Conservation (phyloP, 2,329 filamentous ascomycete species). For the Aaosphaeria pasadenensis region DNA sequence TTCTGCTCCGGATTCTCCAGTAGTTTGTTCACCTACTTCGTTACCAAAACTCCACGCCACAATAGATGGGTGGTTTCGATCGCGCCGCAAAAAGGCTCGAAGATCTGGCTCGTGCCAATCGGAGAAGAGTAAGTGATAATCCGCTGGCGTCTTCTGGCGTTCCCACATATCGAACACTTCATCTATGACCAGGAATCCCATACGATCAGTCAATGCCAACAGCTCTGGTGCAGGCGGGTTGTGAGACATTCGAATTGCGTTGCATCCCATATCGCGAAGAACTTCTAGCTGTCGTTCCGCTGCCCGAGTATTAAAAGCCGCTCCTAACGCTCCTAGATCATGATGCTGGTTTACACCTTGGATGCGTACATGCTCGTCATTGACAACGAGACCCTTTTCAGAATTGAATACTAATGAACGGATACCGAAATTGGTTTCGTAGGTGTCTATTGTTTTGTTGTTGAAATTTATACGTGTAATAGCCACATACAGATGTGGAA, state of each 20-base stretch:
- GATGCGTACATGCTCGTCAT: conserved; percentile 44
- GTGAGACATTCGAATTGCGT: conserved; percentile 52
- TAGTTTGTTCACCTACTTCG: conserved; percentile 50
- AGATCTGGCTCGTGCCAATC: conserved; percentile 56
- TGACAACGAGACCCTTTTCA: conserved; percentile 46
- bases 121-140: conserved; percentile 51
- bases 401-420: conserved; percentile 42
- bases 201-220: conserved; percentile 48
- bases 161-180: conserved; percentile 56
- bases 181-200: conserved; percentile 52
- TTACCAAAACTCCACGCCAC: conserved; percentile 55
- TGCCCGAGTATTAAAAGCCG: conserved; percentile 51
- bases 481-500: conserved; percentile 49
- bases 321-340: conserved; percentile 50
- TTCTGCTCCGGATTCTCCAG: conserved; percentile 26
- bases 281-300: conserved; percentile 49
- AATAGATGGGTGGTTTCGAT: conserved; percentile 55
- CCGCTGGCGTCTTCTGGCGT: conserved; percentile 45
- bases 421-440: conserved; percentile 52
- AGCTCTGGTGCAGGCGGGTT: conserved; percentile 54
- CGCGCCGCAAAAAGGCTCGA: conserved; percentile 51
- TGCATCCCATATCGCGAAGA: conserved; percentile 50
- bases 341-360: conserved; percentile 53
- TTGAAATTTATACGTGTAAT: conserved; percentile 35
- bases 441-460: conserved; percentile 38